These are phyloP conservation scores for Daldinia vernicosa DNA, from an alignment of 495 filamentous ascomycete genomes.

Conservation along the genomic window DNA sequence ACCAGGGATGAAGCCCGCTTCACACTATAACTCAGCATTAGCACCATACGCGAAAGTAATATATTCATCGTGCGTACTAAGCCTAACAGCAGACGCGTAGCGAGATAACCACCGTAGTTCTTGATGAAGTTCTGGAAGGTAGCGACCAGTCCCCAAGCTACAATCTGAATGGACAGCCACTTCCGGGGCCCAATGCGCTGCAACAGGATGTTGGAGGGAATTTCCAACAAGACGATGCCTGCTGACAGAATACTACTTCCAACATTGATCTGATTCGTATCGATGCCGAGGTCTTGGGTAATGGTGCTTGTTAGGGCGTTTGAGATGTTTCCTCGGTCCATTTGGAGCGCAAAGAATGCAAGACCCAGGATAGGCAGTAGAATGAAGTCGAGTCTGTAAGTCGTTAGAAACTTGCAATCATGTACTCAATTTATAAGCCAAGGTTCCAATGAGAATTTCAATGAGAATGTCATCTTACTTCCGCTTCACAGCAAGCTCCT, in stretches of 20 bases:
- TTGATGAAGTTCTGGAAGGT: constrained; percentile 68
- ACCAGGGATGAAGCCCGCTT: constrained; percentile 68
- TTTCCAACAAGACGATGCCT: constrained; percentile 66
- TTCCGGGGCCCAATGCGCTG: constrained; percentile 62
- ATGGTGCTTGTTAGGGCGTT: constrained; percentile 61
- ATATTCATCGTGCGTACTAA: constrained; percentile 35
- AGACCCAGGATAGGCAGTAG: constrained; percentile 62
- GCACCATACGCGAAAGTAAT: neutral
- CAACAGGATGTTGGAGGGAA: constrained; percentile 65
- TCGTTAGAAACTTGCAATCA: neutral
- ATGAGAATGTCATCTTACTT: constrained; percentile 43
- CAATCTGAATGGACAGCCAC: constrained; percentile 65
- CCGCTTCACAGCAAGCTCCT: constrained; percentile 50
- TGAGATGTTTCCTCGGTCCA: constrained; percentile 64
- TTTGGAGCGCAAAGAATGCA: constrained; percentile 67
- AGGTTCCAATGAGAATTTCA: neutral
- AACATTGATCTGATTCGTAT: constrained; percentile 66
- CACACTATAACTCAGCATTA: constrained; percentile 45
- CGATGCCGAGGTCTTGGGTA: constrained; percentile 62
- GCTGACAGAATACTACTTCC: constrained; percentile 64
- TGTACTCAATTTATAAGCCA: too few relatives aligned
- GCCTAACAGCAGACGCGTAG: constrained; percentile 64
- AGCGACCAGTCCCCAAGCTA: constrained; percentile 68
- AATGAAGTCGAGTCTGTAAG: constrained; percentile 59
- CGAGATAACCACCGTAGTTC: constrained; percentile 59